These are phyloP conservation scores for Sclerospora graminicola DNA, from an alignment of 352 stramenopile species.

Conservation along the genomic window DNA sequence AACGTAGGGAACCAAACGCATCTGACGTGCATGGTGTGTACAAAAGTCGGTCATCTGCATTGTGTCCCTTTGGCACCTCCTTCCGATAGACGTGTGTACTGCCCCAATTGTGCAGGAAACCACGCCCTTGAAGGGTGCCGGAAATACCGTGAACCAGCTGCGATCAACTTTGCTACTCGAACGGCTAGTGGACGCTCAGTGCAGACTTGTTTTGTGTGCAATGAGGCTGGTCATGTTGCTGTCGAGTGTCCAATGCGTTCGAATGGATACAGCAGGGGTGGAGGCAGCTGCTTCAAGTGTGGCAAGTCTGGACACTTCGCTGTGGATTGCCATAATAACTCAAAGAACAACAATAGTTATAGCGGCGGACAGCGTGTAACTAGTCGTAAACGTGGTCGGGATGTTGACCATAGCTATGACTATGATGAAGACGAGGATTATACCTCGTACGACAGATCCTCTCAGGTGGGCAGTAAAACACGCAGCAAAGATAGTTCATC, in stretches of 20 bases:
- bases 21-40: slow-evolving; percentile 72
- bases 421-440: slow-evolving; percentile 34
- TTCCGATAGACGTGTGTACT: slow-evolving; percentile 61
- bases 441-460: slow-evolving; percentile 19
- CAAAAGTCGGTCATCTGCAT: slow-evolving; percentile 45
- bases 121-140: slow-evolving; percentile 38
- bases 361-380: slow-evolving; percentile 19
- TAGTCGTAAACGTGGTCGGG: slow-evolving; percentile 36
- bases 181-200: slow-evolving; percentile 28
- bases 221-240: slow-evolving; percentile 57
- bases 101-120: slow-evolving; percentile 47
- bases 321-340: slow-evolving; percentile 30
- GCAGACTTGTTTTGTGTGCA: slow-evolving; percentile 70
- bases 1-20: slow-evolving; percentile 18
- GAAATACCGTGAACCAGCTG: slow-evolving; percentile 34
- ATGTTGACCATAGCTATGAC: slow-evolving; percentile 34
- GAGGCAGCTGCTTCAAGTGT: slow-evolving; percentile 45
- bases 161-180: slow-evolving; percentile 32
- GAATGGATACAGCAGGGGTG: slow-evolving; percentile 26
- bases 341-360: slow-evolving; percentile 2
- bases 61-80: slow-evolving; percentile 57
- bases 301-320: slow-evolving; percentile 37
- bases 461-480: slow-evolving; percentile 12
- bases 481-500: slow-evolving; percentile 13
- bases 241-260: slow-evolving; percentile 44